Conservation (phyloP, 768 basidiomycete genomes). For the Trichaptum fuscoviolaceum region DNA sequence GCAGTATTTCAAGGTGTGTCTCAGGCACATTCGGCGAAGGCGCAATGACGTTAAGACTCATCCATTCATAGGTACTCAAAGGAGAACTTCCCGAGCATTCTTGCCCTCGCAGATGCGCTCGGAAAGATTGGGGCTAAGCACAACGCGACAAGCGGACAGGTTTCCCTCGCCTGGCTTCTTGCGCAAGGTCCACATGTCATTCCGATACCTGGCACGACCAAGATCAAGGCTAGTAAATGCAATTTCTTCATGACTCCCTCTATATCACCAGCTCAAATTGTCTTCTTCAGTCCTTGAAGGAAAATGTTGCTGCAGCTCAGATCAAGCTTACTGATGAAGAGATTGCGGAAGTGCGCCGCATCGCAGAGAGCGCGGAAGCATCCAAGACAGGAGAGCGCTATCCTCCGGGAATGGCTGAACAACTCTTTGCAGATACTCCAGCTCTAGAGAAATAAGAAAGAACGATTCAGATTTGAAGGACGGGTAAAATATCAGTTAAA, state of each 20-base stretch:
- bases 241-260: not conserved
- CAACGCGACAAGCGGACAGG: constrained; percentile 32
- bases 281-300: constrained; percentile 33
- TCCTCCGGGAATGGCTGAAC: constrained; percentile 21
- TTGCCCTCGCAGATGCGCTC: constrained; percentile 31
- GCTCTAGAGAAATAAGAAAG: not conserved
- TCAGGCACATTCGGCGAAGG: not conserved
- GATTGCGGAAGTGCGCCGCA: constrained; percentile 28
- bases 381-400: constrained; percentile 22
- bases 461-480: no score
- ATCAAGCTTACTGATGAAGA: constrained; percentile 32
- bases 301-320: constrained; percentile 35
- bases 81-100: constrained; percentile 42
- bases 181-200: constrained; percentile 31
- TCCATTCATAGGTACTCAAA: not conserved
- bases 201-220: constrained; percentile 28
- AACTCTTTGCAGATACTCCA: constrained; percentile 32
- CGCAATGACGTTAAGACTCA: constrained; percentile 15
- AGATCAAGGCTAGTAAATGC: constrained; percentile 21
- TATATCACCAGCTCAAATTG: not conserved
- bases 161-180: constrained; percentile 28
- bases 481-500: no score
- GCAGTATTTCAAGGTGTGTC: constrained; percentile 18
- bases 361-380: constrained; percentile 24
- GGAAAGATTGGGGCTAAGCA: constrained; percentile 28